phyloP scores from a whole-genome alignment of 345 rosid genomes.

The Kandelia obovata region DNA sequence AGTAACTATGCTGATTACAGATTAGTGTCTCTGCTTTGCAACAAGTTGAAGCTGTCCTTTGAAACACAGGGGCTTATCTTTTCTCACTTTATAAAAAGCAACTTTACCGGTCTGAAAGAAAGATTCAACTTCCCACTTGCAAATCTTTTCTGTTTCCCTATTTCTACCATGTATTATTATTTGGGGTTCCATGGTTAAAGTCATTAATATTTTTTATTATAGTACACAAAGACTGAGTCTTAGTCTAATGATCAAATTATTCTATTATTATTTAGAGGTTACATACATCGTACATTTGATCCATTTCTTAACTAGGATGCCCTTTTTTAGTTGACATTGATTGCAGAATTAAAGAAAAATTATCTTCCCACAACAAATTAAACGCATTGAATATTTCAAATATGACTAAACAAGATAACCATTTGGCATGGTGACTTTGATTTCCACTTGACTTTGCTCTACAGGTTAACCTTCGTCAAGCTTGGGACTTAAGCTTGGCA shows the following conservation, averaged over 20 bases:
- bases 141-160: neutral
- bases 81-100: slow-evolving; percentile 21
- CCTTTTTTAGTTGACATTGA: no score
- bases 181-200: neutral
- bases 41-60: slow-evolving; percentile 17
- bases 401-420: neutral
- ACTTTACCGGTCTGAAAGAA: slow-evolving; percentile 11
- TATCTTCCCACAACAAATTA: neutral
- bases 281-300: no score
- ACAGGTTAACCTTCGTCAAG: slow-evolving; percentile 12
- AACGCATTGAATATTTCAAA: neutral
- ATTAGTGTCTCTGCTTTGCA: neutral
- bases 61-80: slow-evolving; percentile 5
- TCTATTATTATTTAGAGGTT: no score
- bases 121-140: slow-evolving; percentile 4
- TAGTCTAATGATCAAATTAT: no score
- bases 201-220: no score
- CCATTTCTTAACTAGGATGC: no score
- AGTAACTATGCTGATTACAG: neutral
- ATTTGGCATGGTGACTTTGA: neutral
- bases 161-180: neutral
- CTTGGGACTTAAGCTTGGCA: slow-evolving; percentile 37
- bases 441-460: slow-evolving; percentile 12
- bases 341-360: neutral
- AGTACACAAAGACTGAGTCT: no score